phyloP scores from a whole-genome alignment of 352 stramenopile species.

The Phytophthora citrophthora region DNA sequence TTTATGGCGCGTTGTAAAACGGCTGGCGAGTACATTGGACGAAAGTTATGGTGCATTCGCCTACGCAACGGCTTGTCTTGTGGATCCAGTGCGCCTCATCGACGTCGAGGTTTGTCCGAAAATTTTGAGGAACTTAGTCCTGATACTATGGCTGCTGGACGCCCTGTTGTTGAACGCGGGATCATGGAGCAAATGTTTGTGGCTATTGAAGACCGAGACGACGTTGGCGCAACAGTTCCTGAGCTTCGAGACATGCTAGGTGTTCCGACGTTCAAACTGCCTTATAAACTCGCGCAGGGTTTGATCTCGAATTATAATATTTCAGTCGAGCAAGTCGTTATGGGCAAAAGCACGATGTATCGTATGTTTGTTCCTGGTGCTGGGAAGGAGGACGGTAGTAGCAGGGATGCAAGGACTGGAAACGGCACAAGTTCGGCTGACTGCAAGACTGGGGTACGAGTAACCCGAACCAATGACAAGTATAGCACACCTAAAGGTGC shows the following conservation, averaged over 20 bases:
- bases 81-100: background rate
- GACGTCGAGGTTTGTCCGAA: constrained; percentile 14
- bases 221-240: constrained; percentile 71
- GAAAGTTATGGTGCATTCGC: constrained; percentile 84
- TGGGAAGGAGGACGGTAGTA: constrained; percentile 2
- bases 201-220: constrained; percentile 56
- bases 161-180: constrained; percentile 68
- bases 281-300: constrained; percentile 80
- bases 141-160: constrained; percentile 24
- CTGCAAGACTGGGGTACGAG: constrained; percentile 24
- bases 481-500: constrained; percentile 35
- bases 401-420: constrained; percentile 1
- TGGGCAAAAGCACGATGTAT: constrained; percentile 87
- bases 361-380: constrained; percentile 70
- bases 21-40: constrained; percentile 54
- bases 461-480: constrained; percentile 35
- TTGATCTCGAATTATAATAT: constrained; percentile 86
- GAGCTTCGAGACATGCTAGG: constrained; percentile 80
- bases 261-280: constrained; percentile 85
- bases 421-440: constrained; percentile 5
- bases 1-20: constrained; percentile 88
- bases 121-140: constrained; percentile 34
- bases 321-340: constrained; percentile 74
- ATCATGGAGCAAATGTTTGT: constrained; percentile 85
- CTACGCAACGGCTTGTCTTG: constrained; percentile 35